Percentiles rank a stretch among this genome's conserved stretches.
Evolutionary conservation across 2,329 filamentous ascomycete genomes (phyloP).

Genomic region (Alternaria ethzedia): DNA sequence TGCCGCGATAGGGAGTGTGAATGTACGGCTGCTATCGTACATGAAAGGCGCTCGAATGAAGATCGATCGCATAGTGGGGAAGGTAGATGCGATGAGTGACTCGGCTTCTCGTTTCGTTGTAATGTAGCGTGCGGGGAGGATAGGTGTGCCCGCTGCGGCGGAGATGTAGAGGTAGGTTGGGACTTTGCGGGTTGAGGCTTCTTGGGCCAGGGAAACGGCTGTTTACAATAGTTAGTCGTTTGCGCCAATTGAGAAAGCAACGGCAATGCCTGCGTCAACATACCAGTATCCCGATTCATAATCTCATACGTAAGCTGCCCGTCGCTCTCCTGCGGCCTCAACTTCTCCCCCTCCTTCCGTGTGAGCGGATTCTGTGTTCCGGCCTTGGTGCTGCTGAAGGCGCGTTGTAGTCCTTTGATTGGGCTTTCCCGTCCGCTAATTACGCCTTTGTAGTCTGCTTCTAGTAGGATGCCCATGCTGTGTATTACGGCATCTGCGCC

Average conservation of each 20-base stretch:
- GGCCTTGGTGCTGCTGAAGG: slow-evolving; percentile 72
- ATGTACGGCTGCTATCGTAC: slow-evolving; percentile 80
- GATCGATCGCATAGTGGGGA: slow-evolving; percentile 77
- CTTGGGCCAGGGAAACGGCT: slow-evolving; percentile 82
- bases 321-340: slow-evolving; percentile 70
- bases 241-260: not conserved
- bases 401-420: slow-evolving; percentile 76
- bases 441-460: slow-evolving; percentile 97
- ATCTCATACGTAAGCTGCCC: slow-evolving; percentile 91
- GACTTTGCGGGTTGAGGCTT: slow-evolving; percentile 70
- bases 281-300: slow-evolving; percentile 87
- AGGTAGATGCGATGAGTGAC: slow-evolving; percentile 71
- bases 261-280: not conserved
- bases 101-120: slow-evolving; percentile 92
- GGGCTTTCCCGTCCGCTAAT: slow-evolving; percentile 83
- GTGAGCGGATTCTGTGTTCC: slow-evolving; percentile 73
- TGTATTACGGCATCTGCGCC: slow-evolving; percentile 87
- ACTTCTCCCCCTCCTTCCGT: slow-evolving; percentile 61
- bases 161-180: slow-evolving; percentile 85
- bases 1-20: slow-evolving; percentile 86
- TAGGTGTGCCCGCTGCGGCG: slow-evolving; percentile 82
- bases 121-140: slow-evolving; percentile 86
- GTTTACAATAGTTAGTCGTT: not conserved
- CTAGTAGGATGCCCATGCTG: slow-evolving; percentile 92
- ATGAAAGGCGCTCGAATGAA: slow-evolving; percentile 88